phyloP scores from a whole-genome alignment of 352 stramenopile genomes.

The Pythium dissimile region DNA sequence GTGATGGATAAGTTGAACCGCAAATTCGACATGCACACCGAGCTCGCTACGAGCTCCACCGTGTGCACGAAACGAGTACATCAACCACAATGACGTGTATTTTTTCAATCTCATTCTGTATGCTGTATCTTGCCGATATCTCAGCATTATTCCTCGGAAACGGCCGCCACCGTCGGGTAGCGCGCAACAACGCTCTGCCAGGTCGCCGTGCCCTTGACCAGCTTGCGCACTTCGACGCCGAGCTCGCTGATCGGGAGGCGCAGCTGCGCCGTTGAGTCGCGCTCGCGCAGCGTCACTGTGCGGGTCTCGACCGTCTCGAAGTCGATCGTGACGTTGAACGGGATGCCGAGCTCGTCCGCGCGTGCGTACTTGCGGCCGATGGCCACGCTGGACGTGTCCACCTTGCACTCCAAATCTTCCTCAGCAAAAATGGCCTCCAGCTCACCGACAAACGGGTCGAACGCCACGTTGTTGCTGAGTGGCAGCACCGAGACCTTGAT shows the following conservation, averaged over 20 bases:
- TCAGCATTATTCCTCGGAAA: conserved; percentile 17
- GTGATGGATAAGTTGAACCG: too few species aligned
- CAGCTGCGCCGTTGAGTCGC: conserved; percentile 97
- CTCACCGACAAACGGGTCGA: conserved; percentile 78
- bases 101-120: too few species aligned
- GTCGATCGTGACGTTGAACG: conserved; percentile 98
- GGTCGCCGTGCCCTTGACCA: conserved; percentile 80
- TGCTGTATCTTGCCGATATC: too few species aligned
- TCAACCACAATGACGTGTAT: too few species aligned
- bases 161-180: conserved; percentile 73
- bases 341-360: conserved; percentile 97
- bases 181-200: conserved; percentile 81
- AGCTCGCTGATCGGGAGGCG: conserved; percentile 88
- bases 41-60: too few species aligned
- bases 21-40: too few species aligned
- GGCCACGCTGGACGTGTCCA: conserved; percentile 94
- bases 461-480: conserved; percentile 86
- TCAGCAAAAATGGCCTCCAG: conserved; percentile 68
- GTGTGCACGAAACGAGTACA: too few species aligned
- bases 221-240: conserved; percentile 72
- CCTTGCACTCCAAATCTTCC: conserved; percentile 84
- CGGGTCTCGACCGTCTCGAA: conserved; percentile 92
- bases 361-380: conserved; percentile 97
- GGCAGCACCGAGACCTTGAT: conserved; percentile 98
- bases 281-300: conserved; percentile 97